Base-by-base conservation (phyloP, 2,329 filamentous ascomycete genomes). In the Stromatinia cepivora region DNA sequence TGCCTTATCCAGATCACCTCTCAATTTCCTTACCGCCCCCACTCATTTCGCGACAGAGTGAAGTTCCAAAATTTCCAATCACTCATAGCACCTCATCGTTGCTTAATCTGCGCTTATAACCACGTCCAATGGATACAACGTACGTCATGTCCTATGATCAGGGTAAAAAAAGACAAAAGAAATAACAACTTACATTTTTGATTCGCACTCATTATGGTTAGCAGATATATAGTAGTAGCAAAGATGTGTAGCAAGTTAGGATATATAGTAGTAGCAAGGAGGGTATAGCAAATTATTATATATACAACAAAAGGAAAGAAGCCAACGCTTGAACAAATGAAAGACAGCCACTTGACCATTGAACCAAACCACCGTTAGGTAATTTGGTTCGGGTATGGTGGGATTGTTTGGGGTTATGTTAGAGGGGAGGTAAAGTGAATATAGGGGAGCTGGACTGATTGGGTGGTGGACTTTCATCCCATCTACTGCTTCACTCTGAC, bases 131-230 rank as follows among this genome's bases (percentile, higher is more conserved):
- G 11, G 28, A 45, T 45, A 53, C 15, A 61, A 31, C 15, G 22
- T 50, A 31, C 15, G 22, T 50, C 46, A 39, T 15, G 20, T n/a
- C 31, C 15, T 17, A 25, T 36, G 11, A 17, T 13, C 22, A 50
- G 46, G 11, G 25, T 22, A 15, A 22, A 52, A 63, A 64, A 64
- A 22, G 34, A 34, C 34, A 64, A 42, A 52, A 52, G 46, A 64
- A 42, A 64, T 64, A 22, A 64, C n/a, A 64, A 52, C 46, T 52
- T 64, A 39, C 46, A 64, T 39, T 39, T 25, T 15, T 22, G 13
- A 3, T 25, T 25, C 31, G 13, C 22, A 48, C 28, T 0, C 4
- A 50, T n/a, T 17, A 58, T 5, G 56, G 56, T 58, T 42, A 42
- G 56, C 10, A 31, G 50, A 31, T 50, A 50, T 59, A 8, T 25